Conservation (phyloP, 225 moss, liverwort and hornwort species). For the Lunularia cruciata region DNA sequence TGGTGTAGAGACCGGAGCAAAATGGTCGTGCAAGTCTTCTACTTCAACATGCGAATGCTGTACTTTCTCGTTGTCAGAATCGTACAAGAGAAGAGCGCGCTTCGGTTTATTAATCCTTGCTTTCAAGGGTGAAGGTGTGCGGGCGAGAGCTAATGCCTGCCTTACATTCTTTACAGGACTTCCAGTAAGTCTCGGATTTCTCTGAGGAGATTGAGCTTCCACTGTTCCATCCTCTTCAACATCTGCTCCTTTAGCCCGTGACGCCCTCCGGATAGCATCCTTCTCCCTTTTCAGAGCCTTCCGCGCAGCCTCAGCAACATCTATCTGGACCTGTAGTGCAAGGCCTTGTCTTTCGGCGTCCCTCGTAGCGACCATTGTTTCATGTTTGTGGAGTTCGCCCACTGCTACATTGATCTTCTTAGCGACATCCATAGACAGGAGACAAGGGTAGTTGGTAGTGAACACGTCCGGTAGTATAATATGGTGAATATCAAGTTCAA, state of each 20-base stretch:
- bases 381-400: conserved; percentile 36
- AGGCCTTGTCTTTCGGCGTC: conserved; percentile 47
- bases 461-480: conserved; percentile 34
- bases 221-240: not conserved
- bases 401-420: conserved; percentile 42
- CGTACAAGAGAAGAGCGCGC: conserved; percentile 25
- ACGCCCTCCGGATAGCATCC: conserved; percentile 49
- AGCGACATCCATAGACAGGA: conserved; percentile 47
- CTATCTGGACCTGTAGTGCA: conserved; percentile 43
- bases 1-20: conserved; percentile 5
- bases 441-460: conserved; percentile 24
- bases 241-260: conserved; percentile 17
- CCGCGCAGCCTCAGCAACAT: conserved; percentile 41
- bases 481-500: conserved; percentile 41
- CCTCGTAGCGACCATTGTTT: conserved; percentile 37
- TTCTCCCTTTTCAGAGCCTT: conserved; percentile 60
- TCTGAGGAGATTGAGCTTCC: not conserved
- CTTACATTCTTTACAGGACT: conserved; percentile 36
- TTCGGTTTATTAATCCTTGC: conserved; percentile 17
- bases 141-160: conserved; percentile 34
- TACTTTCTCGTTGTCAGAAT: conserved; percentile 36
- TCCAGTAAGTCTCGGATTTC: conserved; percentile 1
- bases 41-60: not conserved
- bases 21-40: not conserved
- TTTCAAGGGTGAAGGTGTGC: conserved; percentile 42